Percentiles rank a stretch among this genome's conserved stretches.
phyloP scores from a whole-genome alignment of 2,329 filamentous ascomycete species.

The Alternaria rosae region DNA sequence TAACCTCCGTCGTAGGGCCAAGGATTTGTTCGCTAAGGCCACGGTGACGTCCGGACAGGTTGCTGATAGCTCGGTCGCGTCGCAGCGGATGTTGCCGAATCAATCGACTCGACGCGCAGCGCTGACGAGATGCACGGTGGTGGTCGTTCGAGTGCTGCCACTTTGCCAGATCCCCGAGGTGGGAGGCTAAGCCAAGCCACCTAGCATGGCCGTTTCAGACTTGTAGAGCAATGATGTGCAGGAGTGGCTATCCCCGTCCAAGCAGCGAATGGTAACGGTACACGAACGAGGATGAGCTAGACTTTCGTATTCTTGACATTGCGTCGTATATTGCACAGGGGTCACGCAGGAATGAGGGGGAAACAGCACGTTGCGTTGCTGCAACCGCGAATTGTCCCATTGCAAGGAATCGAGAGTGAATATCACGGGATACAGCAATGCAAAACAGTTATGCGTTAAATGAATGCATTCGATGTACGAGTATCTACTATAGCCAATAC shows the following conservation, averaged over 20 bases:
- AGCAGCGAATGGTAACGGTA: constrained; percentile 4
- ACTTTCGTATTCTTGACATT: neutral
- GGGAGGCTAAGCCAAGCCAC: constrained; percentile 30
- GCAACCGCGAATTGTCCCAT: too few relatives aligned
- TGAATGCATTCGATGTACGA: neutral
- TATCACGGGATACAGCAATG: neutral
- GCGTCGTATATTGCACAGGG: neutral
- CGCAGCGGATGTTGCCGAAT: constrained; percentile 27
- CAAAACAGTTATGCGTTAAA: too few relatives aligned
- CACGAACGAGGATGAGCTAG: neutral
- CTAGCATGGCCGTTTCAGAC: constrained; percentile 40
- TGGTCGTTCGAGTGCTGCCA: constrained; percentile 21
- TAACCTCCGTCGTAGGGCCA: constrained; percentile 27
- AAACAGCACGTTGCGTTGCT: neutral
- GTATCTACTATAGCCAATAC: neutral
- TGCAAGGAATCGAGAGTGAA: neutral
- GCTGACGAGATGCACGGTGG: constrained; percentile 21
- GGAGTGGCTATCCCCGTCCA: constrained; percentile 18
- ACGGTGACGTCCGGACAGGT: constrained; percentile 38
- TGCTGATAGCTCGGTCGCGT: constrained; percentile 33
- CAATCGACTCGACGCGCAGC: constrained; percentile 33
- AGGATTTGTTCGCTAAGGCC: constrained; percentile 45
- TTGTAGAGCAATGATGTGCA: constrained; percentile 31
- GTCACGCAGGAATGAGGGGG: neutral
- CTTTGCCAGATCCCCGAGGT: constrained; percentile 24